Percentiles rank a stretch among this genome's conserved stretches.
phyloP scores from a whole-genome alignment of 108 stramenopile genomes.

The Cyclotella sp. region DNA sequence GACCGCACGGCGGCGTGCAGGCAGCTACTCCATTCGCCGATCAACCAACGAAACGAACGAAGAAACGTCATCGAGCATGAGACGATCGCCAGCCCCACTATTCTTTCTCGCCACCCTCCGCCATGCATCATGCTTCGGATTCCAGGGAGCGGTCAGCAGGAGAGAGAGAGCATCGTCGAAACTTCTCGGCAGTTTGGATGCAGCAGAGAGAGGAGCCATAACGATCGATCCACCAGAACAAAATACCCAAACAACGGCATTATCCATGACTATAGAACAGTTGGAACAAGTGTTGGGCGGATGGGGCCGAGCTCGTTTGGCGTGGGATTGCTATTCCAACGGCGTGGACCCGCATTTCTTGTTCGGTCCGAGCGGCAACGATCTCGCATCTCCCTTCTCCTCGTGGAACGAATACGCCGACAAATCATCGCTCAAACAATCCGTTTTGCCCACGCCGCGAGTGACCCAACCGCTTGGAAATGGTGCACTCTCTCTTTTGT shows the following conservation, averaged over 20 bases:
- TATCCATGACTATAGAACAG: constrained; percentile 76
- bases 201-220: background rate
- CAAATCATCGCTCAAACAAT: background rate
- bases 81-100: background rate
- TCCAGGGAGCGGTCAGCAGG: background rate
- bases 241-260: constrained; percentile 36
- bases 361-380: constrained; percentile 31
- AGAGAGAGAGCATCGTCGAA: background rate
- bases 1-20: no score
- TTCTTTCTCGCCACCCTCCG: background rate
- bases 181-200: background rate
- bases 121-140: background rate
- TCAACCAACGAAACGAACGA: no score
- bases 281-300: constrained; percentile 62
- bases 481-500: constrained; percentile 46
- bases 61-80: background rate
- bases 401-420: constrained; percentile 9
- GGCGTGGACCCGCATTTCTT: constrained; percentile 69
- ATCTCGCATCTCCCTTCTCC: constrained; percentile 35
- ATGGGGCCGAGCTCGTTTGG: constrained; percentile 64
- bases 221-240: background rate
- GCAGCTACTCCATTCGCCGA: no score
- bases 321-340: constrained; percentile 77
- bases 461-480: constrained; percentile 58
- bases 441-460: constrained; percentile 59